Base-by-base conservation (phyloP, 2,329 filamentous ascomycete species). In the Scleromitrula shiraiana region DNA sequence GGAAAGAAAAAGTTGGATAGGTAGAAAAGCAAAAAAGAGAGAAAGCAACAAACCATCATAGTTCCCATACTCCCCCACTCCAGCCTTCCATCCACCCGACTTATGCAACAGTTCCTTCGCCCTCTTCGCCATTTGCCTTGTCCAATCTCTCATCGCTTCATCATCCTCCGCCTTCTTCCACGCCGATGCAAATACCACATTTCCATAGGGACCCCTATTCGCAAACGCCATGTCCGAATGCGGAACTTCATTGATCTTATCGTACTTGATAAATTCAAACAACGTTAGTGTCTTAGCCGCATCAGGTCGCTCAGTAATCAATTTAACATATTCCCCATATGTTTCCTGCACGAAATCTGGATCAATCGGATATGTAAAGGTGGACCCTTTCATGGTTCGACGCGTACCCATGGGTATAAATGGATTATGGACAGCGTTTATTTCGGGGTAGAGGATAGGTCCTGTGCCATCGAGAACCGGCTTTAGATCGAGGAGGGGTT, bases 301-400 rank as follows among this genome's bases (percentile, higher is more conserved):
- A 47, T 58, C 52, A 5, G 56, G 52, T 20, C 41, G 19, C 1
- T 48, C 42, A 6, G 57, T 35, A 1, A 67, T 51, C 29, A 66
- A 63, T 1, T 49, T 53, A 6, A 52, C 46, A 23, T 63, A 64
- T 14, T 65, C 59, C 1, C 56, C 50, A 19, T 62, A 53, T 14
- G 66, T 42, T 5, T 46, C 37, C 26, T 55, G 41, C 4, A 64
- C 61, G 20, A 65, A 62, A 0, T 20, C 35, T 0, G 55, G 23
- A 17, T 55, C 47, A 1, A 69, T 46, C 0, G 67, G 67, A 3
- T 63, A 36, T 22, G 63, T 62, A 51, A 66, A 65, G 2, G 62
- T 62, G 0, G 61, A 62, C 14, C 65, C 65, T 45, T 63, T 64
- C 49, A 68, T 67, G 12, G 58, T 59, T 50, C 65, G 66, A 27